Percentiles rank a stretch among this genome's conserved stretches.
Evolutionary conservation across 2,329 filamentous ascomycete genomes (phyloP).

Genomic region (Apiospora marii): DNA sequence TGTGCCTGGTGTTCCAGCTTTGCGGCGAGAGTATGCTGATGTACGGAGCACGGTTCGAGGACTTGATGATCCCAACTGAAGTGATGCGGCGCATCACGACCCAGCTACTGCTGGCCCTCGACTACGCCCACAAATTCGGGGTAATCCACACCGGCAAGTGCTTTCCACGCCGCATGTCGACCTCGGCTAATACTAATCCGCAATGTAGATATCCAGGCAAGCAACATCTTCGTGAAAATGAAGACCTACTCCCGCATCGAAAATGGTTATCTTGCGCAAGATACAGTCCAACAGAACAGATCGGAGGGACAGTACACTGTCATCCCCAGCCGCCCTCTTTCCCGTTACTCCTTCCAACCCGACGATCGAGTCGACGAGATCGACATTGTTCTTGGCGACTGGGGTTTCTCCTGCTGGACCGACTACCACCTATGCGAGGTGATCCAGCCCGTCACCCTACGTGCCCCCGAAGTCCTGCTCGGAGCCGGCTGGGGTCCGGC

Average conservation of each 20-base stretch:
- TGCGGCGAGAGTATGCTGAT: slow-evolving; percentile 36
- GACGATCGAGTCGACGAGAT: slow-evolving; percentile 23
- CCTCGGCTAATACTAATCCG: not conserved
- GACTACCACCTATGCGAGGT: slow-evolving; percentile 30
- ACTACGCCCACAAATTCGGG: slow-evolving; percentile 35
- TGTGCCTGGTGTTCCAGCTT: slow-evolving; percentile 37
- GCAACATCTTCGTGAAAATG: slow-evolving; percentile 36
- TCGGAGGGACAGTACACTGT: not conserved
- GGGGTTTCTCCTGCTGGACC: slow-evolving; percentile 34
- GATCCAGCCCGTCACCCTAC: slow-evolving; percentile 38
- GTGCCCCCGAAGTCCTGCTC: slow-evolving; percentile 38
- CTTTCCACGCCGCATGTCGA: not conserved
- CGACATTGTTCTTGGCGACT: slow-evolving; percentile 36
- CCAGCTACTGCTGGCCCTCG: slow-evolving; percentile 36
- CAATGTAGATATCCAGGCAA: slow-evolving; percentile 23
- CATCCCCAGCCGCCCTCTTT: not conserved
- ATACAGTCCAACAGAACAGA: not conserved
- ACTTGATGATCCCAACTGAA: slow-evolving; percentile 32
- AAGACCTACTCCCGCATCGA: slow-evolving; percentile 28
- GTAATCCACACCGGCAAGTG: slow-evolving; percentile 32
- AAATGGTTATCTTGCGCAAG: not conserved
- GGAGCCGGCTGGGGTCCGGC: slow-evolving; percentile 33
- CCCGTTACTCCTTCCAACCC: not conserved
- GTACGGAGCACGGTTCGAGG: slow-evolving; percentile 28
- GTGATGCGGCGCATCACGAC: slow-evolving; percentile 34